Conservation (phyloP, 2,329 filamentous ascomycete species). For the Lecanicillium sp. region DNA sequence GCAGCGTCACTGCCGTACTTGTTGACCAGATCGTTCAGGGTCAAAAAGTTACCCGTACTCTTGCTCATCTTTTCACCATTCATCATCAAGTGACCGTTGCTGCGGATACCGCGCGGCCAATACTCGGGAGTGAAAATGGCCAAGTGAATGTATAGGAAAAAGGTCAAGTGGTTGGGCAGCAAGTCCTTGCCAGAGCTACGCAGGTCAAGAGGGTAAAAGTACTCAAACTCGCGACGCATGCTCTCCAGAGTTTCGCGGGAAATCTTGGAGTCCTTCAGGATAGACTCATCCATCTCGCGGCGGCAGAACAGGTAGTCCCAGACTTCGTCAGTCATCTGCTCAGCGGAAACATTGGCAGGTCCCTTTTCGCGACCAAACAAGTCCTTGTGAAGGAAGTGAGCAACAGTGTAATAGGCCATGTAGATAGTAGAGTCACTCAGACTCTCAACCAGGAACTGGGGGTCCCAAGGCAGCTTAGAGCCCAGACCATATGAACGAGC, state of each 20-base stretch:
- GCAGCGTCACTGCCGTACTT: slow-evolving; percentile 95
- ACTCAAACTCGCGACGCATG: slow-evolving; percentile 88
- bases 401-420: slow-evolving; percentile 69
- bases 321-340: slow-evolving; percentile 89
- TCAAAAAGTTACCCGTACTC: slow-evolving; percentile 95
- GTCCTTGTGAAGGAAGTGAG: slow-evolving; percentile 67
- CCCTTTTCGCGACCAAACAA: slow-evolving; percentile 73
- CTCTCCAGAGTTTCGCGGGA: slow-evolving; percentile 63
- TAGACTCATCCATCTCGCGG: slow-evolving; percentile 57
- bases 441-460: slow-evolving; percentile 82
- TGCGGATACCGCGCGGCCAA: slow-evolving; percentile 79
- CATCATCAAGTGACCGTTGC: slow-evolving; percentile 87
- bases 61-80: slow-evolving; percentile 99
- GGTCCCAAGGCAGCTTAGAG: slow-evolving; percentile 91
- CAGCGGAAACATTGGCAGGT: slow-evolving; percentile 58
- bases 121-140: slow-evolving; percentile 82
- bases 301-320: slow-evolving; percentile 94
- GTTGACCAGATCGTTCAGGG: slow-evolving; percentile 71
- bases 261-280: slow-evolving; percentile 60
- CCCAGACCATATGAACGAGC: slow-evolving; percentile 86
- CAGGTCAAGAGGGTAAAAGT: slow-evolving; percentile 92
- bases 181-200: slow-evolving; percentile 87
- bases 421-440: slow-evolving; percentile 91
- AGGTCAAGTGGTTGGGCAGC: slow-evolving; percentile 89
- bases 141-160: slow-evolving; percentile 89